Evolutionary conservation across 2,329 filamentous ascomycete genomes (phyloP), one percentile per base, ranked within the genome.

Genomic region (Conoideocrella luteorostrata): DNA sequence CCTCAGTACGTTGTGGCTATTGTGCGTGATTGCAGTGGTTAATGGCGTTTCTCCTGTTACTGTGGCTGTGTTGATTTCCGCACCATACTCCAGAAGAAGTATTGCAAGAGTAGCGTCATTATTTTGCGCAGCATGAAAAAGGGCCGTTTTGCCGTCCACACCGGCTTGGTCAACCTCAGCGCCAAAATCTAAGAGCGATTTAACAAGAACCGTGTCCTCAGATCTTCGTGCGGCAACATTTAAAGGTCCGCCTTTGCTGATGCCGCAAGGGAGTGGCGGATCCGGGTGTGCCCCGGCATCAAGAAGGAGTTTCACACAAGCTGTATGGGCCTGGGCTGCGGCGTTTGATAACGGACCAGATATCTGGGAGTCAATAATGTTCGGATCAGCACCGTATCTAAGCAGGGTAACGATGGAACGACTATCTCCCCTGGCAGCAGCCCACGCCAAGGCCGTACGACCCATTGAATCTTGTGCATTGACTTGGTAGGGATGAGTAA

Each of bases 51-150:
- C 47, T 4, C 57, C 57, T 22, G 48, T 55, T 10, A 38, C 44
- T 4, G 60, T 52, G 7, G 50, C 46, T 23, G 52, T 52, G 46
- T 64, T 65, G 46, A 63, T 59, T 37, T 61, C 48, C 22, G 61
- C 61, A 4, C 60, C 60, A 46, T 61, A 56, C 28, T 64, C 61
- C 3, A 64, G 50, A 7, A 64, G 49, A n/a, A 64, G 46, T 18
- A 56, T 53, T 1, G 60, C 60, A 38, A 61, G 57, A 37, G 48
- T 54, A 3, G 53, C 53, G 28, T 57, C 56, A 38, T 63, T 50
- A 17, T 52, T 56, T 17, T 56, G 53, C 5, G 61, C 52, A 4
- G 56, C 59, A 42, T 63, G 57, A 24, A 61, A 56, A 2, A 65
- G 51, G 2, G 54, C 37, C 1, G 62, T 64, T 20, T 56, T 52